Percentiles rank a stretch among this genome's conserved stretches.
Conservation (phyloP, 148 eudicot genomes). For the Heliosperma pusillum region DNA sequence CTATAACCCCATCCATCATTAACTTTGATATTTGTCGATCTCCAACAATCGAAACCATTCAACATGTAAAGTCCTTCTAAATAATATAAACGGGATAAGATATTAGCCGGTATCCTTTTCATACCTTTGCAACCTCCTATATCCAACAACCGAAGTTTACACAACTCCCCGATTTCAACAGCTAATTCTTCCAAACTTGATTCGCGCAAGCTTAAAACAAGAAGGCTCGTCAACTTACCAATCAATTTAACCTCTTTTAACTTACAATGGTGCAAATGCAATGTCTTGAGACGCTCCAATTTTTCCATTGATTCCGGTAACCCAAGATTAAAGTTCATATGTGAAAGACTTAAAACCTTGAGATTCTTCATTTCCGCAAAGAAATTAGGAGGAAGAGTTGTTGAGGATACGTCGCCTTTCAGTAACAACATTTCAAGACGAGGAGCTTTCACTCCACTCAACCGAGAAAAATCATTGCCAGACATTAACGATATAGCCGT, state of each 20-base stretch:
- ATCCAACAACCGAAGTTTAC: constrained; percentile 14
- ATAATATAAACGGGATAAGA: not conserved
- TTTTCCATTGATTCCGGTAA: not conserved
- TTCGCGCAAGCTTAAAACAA: constrained; percentile 7
- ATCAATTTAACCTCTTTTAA: constrained; percentile 7
- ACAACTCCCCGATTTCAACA: not conserved
- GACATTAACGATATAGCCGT: constrained; percentile 18
- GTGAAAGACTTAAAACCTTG: not conserved
- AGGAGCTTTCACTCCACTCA: not conserved
- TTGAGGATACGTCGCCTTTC: not conserved
- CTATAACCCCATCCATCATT: not conserved
- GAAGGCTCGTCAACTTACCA: not conserved
- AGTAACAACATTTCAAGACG: constrained; percentile 6
- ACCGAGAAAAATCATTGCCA: not conserved
- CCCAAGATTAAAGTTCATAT: not conserved
- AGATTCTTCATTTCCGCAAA: not conserved
- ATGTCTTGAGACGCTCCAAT: constrained; percentile 4
- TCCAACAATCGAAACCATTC: not conserved
- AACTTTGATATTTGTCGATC: no score
- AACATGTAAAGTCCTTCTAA: constrained; percentile 18
- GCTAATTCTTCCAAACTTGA: not conserved
- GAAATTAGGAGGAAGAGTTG: not conserved
- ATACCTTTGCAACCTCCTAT: not conserved
- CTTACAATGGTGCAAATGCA: constrained; percentile 2
- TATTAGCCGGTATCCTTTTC: not conserved